Conservation (phyloP, 352 stramenopile species). For the Globisporangium carolinianum region DNA sequence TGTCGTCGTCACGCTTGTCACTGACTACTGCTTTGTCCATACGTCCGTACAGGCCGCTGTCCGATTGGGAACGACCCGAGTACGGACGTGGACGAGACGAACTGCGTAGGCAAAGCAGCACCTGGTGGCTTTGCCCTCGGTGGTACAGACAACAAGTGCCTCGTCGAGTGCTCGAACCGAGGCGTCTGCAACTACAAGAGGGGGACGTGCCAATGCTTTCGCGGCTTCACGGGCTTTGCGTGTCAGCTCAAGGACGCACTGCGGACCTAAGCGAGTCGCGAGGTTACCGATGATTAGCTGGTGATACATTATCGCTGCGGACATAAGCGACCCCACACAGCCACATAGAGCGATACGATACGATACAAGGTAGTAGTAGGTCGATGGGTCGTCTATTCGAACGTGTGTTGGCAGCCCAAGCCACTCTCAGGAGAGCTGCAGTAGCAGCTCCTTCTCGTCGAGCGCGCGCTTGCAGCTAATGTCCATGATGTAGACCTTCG, state of each 20-base stretch:
- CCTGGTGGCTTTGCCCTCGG: slow-evolving; percentile 35
- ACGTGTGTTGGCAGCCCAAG: not conserved
- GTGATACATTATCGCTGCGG: too few species aligned
- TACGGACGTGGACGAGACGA: slow-evolving; percentile 59
- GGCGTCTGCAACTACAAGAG: slow-evolving; percentile 85
- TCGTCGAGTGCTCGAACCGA: slow-evolving; percentile 90
- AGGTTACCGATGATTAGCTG: not conserved
- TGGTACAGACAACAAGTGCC: slow-evolving; percentile 74
- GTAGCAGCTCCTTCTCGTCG: slow-evolving; percentile 79
- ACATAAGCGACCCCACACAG: too few species aligned
- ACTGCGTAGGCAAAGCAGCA: slow-evolving; percentile 50
- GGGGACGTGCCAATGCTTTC: slow-evolving; percentile 85
- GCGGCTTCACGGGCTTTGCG: slow-evolving; percentile 57
- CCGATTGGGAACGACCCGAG: slow-evolving; percentile 77
- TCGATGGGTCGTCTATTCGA: not conserved
- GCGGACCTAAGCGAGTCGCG: slow-evolving; percentile 7
- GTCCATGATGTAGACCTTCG: slow-evolving; percentile 87
- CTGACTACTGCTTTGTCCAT: not conserved
- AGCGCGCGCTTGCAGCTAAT: slow-evolving; percentile 77
- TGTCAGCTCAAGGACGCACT: slow-evolving; percentile 41
- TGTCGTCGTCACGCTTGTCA: not conserved
- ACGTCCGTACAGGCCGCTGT: slow-evolving; percentile 47
- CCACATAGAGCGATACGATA: too few species aligned
- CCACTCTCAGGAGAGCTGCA: slow-evolving; percentile 37
- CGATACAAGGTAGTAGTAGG: not conserved